Conservation (phyloP, 352 stramenopile genomes). For the Pythium volutum region DNA sequence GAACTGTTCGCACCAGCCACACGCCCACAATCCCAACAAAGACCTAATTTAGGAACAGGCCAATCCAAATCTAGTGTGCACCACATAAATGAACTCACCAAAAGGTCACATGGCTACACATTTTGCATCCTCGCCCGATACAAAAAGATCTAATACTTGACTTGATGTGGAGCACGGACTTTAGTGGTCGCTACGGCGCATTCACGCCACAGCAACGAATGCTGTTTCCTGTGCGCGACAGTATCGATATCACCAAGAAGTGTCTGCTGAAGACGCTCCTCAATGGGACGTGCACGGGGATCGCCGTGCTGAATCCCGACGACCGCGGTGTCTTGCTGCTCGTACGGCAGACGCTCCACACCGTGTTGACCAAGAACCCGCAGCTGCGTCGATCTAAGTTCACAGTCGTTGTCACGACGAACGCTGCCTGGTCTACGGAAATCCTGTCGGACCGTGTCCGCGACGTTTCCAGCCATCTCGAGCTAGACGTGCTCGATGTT, state of each 20-base stretch:
- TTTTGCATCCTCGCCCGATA: neutral
- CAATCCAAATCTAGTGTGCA: conserved; percentile 11
- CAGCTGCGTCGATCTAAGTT: conserved; percentile 33
- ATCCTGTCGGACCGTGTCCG: conserved; percentile 27
- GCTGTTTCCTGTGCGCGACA: conserved; percentile 41
- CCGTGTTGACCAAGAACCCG: conserved; percentile 26
- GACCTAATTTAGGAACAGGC: conserved; percentile 11
- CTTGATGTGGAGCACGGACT: conserved; percentile 52
- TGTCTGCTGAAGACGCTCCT: conserved; percentile 31
- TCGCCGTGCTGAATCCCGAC: conserved; percentile 33
- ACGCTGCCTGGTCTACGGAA: conserved; percentile 18
- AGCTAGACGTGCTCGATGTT: conserved; percentile 38
- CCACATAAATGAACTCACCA: neutral
- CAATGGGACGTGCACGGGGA: conserved; percentile 34
- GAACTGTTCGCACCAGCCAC: conserved; percentile 28
- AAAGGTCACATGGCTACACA: conserved; percentile 19
- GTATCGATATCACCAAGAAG: conserved; percentile 19
- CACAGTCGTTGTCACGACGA: conserved; percentile 28
- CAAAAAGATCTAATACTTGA: neutral
- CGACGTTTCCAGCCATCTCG: conserved; percentile 30
- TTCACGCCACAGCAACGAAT: conserved; percentile 45
- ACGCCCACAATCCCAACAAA: conserved; percentile 7
- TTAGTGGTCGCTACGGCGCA: conserved; percentile 31
- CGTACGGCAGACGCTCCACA: conserved; percentile 30
- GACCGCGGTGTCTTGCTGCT: conserved; percentile 28